Evolutionary conservation across 352 stramenopile genomes (phyloP).

Genomic region (Pythium vanterpoolii): DNA sequence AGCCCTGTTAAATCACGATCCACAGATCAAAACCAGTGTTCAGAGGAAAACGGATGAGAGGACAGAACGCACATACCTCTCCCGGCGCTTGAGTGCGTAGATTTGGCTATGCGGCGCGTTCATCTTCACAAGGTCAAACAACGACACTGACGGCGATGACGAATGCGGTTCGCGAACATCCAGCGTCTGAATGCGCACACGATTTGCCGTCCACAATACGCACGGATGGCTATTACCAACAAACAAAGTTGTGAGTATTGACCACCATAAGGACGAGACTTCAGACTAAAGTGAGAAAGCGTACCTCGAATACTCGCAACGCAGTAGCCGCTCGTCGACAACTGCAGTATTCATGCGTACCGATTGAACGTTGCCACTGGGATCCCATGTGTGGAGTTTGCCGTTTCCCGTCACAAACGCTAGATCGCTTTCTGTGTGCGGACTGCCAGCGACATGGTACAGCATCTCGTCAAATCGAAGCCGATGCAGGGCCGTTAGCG

Average conservation of each 20-base stretch:
- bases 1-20: constrained; percentile 27
- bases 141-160: constrained; percentile 15
- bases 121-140: constrained; percentile 51
- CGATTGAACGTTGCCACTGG: constrained; percentile 37
- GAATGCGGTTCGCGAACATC: constrained; percentile 46
- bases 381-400: constrained; percentile 48
- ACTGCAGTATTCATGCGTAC: constrained; percentile 22
- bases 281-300: too few species aligned
- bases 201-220: constrained; percentile 62
- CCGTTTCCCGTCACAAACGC: constrained; percentile 51
- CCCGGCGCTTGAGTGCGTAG: constrained; percentile 59
- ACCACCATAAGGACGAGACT: too few species aligned
- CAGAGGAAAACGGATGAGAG: background rate
- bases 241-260: too few species aligned
- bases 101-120: constrained; percentile 42
- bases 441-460: constrained; percentile 58
- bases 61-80: constrained; percentile 29
- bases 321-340: constrained; percentile 38
- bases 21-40: background rate
- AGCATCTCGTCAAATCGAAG: constrained; percentile 56
- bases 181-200: constrained; percentile 34
- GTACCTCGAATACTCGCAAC: constrained; percentile 76
- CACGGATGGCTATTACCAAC: constrained; percentile 46
- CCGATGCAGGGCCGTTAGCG: constrained; percentile 31
- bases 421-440: constrained; percentile 55